Base-by-base conservation (phyloP, 2,329 filamentous ascomycete species). In the Colletotrichum acutatum region DNA sequence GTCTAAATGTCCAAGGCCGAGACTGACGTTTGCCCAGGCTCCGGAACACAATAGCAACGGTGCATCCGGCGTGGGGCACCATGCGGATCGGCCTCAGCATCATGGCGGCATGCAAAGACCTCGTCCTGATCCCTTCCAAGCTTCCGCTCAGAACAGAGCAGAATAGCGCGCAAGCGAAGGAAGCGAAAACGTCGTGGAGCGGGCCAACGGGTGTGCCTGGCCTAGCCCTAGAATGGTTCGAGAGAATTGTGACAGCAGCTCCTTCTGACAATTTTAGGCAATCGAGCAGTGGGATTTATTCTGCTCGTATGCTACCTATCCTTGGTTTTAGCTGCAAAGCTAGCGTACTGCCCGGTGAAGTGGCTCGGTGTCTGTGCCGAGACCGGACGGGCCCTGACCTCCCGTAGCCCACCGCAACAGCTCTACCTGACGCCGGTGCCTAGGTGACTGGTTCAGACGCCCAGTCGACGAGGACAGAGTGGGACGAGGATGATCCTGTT, bases 351-450 rank as follows among this genome's bases (percentile, higher is more conserved):
- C 28, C 61, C 56, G 71, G 60, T 60, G 37, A 60, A 52, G 34
- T 70, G 66, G 71, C 71, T 69, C 49, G 46, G 24, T 61, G 66
- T 70, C 61, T 61, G 66, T 73, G 71, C 71, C 66, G 61, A 73
- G 71, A 71, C 66, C 60, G 37, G 71, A 71, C 61, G 71, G 65
- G 66, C 61, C 66, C 54, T 66, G 66, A 70, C 66, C 66, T 70
- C 53, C 60, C 49, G 49, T 61, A 49, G 42, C 22, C 24, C 71
- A 62, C 61, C 66, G 26, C 56, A 57, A 26, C 19, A 67, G 67
- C 60, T 65, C 46, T 24, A 66, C 66, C 60, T 73, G 66, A 71
- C 34, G 34, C 62, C n/a, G 66, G 60, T 73, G 66, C 67, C 71
- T 66, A 67, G 71, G 56, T 34, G 46, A 14, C 14, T 61, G 56